Evolutionary conservation across 2,329 filamentous ascomycete species (phyloP), one percentile per base, ranked within the genome.

Genomic region (Arachnomyces sp.): DNA sequence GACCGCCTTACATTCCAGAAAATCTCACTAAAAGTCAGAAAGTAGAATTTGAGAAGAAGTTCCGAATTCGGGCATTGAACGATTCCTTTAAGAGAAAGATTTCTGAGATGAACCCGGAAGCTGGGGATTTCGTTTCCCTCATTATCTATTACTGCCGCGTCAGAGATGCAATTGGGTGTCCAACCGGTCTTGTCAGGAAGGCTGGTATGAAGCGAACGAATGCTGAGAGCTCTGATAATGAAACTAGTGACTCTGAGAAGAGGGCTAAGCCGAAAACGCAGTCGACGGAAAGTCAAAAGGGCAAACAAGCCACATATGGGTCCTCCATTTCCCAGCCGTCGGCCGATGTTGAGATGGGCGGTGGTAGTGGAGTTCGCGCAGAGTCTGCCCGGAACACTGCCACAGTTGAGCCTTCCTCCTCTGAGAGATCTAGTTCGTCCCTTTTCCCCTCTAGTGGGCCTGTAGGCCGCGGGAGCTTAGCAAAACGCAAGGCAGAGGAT

Each of bases 1-100:
- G 41, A 11, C 43, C 43, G 14, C 30, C 43, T 5, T 36, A 31
- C 6, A 38, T 49, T 9, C 46, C 48, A 13, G 15, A 25, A 11
- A 70, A 74, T 46, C 72, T 69, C 6, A 71, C 73, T 11, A 68
- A 72, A 39, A 69, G 73, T 31, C 67, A 73, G 32, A 66, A 70
- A 46, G 69, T 58, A 18, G 61, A 68, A 34, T 74, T 69, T 65
- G 66, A 71, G 42, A 62, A 64, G 39, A 57, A 60, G 29, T 56
- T 52, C 43, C 51, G 55, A 12, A 44, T 57, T 15, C 47, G 48
- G 33, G 47, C 52, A 18, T 44, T 59, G 32, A 59, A 59, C 38
- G 38, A 42, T 13, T 46, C 41, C 59, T 73, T 48, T 61, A 62
- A 31, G 67, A 69, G 48, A 55, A 67, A 48, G 66, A 34, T 59